Evolutionary conservation across 345 rosid species (phyloP), one percentile per base, ranked within the genome.

Genomic region (Sisymbrium irio): DNA sequence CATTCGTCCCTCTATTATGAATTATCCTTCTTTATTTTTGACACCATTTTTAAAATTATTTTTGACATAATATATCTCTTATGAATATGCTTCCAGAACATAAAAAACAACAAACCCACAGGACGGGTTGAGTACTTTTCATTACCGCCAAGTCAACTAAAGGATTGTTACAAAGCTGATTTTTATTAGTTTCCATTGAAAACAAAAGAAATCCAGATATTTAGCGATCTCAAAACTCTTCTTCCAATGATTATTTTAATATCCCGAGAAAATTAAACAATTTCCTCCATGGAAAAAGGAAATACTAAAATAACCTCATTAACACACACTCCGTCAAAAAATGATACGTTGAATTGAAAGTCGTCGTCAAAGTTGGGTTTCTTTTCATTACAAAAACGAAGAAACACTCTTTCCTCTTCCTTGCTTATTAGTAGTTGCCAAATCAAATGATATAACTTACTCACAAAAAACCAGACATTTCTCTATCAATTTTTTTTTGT

Each of bases 291-390:
- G 3, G 8, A 25, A 17, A 6, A 14, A 2, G 9, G 14, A 42
- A 14, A 27, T 3, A 17, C 0, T 3, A 45, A n/a, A n/a, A n/a
- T n/a, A n/a, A n/a, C n/a, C n/a, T n/a, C n/a, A 18, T 4, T 30
- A 32, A 32, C 7, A 32, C 35, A 32, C 3, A 64, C 37, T 27
- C 7, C 35, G 67, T 57, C 62, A 63, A 77, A 3, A 47, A 6
- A 25, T 40, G 39, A 70, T 9, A 12, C 53, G 67, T 57, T 69
- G 62, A 57, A 77, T 57, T 63, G 62, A 57, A 77, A 77, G 80
- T 71, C 76, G 19, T 70, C 59, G 80, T 70, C 80, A 70, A 77
- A 64, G 62, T 77, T 77, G 61, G 76, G 56, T 62, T 37, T 35
- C 8, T 13, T 18, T 35, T 51, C 9, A n/a, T 15, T 45, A 37